A percentile compares a stretch with the other conserved stretches of the same genome.
Conservation (phyloP, 2,329 filamentous ascomycete species). For the Pseudogymnoascus sp. region DNA sequence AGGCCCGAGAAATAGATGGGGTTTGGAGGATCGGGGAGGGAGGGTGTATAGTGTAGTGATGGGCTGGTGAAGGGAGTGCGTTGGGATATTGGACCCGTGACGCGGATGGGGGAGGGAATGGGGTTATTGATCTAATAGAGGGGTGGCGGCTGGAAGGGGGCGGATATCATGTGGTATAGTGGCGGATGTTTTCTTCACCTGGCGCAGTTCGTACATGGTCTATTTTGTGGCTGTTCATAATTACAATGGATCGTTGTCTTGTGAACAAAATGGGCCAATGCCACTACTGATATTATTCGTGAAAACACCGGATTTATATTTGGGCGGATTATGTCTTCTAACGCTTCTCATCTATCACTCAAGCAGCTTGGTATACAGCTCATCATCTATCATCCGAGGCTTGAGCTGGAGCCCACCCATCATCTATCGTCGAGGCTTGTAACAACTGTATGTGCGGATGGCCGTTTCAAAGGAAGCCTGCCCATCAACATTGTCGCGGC, state of each 20-base stretch:
- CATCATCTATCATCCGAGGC: neutral
- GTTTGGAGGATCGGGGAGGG: neutral
- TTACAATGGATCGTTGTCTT: conserved; percentile 4
- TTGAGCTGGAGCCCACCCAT: neutral
- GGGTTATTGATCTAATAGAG: conserved; percentile 6
- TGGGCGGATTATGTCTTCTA: neutral
- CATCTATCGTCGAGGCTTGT: neutral
- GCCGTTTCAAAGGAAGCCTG: neutral
- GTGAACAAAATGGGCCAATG: neutral
- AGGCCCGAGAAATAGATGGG: conserved; percentile 1
- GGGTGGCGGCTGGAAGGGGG: neutral
- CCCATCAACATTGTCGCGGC: neutral
- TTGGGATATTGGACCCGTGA: neutral
- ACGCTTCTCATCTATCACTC: neutral
- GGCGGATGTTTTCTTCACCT: conserved; percentile 11
- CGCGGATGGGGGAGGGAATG: neutral
- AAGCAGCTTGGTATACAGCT: neutral
- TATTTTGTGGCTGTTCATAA: conserved; percentile 3
- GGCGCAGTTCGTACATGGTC: conserved; percentile 7
- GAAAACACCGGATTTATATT: conserved; percentile 1
- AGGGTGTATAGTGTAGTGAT: neutral
- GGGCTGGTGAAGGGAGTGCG: neutral
- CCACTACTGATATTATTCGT: neutral
- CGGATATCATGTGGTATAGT: neutral
- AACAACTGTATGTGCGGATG: neutral